Percentiles rank a stretch among this genome's conserved stretches.
Conservation (phyloP, 768 basidiomycete species). For the Goffeauzyma gilvescens region DNA sequence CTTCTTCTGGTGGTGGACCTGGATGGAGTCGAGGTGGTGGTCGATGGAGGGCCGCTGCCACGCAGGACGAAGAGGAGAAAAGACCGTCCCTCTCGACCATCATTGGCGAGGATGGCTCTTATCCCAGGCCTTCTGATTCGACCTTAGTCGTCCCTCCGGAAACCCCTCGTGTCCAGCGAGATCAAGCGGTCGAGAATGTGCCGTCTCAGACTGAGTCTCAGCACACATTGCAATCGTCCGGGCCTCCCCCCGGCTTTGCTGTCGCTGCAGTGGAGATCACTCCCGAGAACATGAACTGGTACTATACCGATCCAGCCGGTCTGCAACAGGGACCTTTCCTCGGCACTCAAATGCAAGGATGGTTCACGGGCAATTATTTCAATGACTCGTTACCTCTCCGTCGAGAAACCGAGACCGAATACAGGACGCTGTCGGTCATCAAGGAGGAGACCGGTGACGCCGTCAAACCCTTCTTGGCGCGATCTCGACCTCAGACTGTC, state of each 20-base stretch:
- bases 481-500: not conserved
- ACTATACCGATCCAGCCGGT: constrained; percentile 81
- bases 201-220: constrained; percentile 1
- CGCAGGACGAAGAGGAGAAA: constrained; percentile 8
- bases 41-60: constrained; percentile 23
- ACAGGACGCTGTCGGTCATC: constrained; percentile 31
- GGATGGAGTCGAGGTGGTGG: constrained; percentile 28
- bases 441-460: constrained; percentile 28
- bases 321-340: constrained; percentile 82
- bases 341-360: constrained; percentile 79
- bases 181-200: constrained; percentile 16
- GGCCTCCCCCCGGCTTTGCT: too few relatives aligned
- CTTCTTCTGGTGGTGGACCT: constrained; percentile 25
- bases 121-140: constrained; percentile 16
- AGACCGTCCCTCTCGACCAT: constrained; percentile 2
- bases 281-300: constrained; percentile 50
- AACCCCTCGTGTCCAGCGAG: constrained; percentile 26
- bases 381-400: constrained; percentile 63
- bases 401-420: constrained; percentile 36
- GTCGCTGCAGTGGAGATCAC: not conserved
- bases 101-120: not conserved
- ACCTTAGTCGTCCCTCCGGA: constrained; percentile 23
- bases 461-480: constrained; percentile 32
- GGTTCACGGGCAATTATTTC: constrained; percentile 83
- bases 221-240: constrained; percentile 9